Percentiles rank a stretch among this genome's conserved stretches.
Conservation (phyloP, 2,329 filamentous ascomycete species). For the Botrytis hyacinthi region DNA sequence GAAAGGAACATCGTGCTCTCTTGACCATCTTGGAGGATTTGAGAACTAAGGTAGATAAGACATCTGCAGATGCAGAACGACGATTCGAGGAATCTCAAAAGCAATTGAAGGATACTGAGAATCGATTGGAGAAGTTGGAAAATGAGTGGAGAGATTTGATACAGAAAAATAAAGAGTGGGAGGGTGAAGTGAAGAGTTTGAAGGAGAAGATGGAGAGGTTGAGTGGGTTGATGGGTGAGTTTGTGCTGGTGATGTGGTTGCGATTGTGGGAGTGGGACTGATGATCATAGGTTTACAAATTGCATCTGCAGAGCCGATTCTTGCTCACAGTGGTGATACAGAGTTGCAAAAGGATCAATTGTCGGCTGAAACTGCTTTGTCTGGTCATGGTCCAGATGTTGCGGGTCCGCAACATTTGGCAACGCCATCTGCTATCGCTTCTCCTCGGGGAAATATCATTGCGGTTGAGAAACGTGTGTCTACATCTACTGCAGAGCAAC, state of each 20-base stretch:
- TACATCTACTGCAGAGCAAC: background rate
- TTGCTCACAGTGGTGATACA: background rate
- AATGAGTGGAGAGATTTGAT: background rate
- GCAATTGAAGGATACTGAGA: constrained; percentile 6
- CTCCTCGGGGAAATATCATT: background rate
- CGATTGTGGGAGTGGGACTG: background rate
- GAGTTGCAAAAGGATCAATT: background rate
- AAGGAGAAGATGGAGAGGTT: background rate
- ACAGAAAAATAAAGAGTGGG: background rate
- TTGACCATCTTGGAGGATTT: background rate
- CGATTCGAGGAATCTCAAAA: background rate
- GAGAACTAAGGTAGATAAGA: background rate
- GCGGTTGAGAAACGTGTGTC: background rate
- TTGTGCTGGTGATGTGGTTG: background rate
- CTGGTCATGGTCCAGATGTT: background rate
- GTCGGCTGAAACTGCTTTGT: background rate
- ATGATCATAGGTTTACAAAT: background rate
- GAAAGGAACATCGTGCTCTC: constrained; percentile 6
- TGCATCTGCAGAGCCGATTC: background rate
- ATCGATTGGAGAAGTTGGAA: constrained; percentile 2
- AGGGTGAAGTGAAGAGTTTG: background rate
- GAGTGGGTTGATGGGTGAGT: background rate
- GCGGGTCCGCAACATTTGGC: background rate
- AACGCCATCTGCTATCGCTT: background rate
- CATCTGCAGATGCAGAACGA: constrained; percentile 3